Evolutionary conservation across 2,329 filamentous ascomycete genomes (phyloP).

Genomic region (Fusarium continuum): DNA sequence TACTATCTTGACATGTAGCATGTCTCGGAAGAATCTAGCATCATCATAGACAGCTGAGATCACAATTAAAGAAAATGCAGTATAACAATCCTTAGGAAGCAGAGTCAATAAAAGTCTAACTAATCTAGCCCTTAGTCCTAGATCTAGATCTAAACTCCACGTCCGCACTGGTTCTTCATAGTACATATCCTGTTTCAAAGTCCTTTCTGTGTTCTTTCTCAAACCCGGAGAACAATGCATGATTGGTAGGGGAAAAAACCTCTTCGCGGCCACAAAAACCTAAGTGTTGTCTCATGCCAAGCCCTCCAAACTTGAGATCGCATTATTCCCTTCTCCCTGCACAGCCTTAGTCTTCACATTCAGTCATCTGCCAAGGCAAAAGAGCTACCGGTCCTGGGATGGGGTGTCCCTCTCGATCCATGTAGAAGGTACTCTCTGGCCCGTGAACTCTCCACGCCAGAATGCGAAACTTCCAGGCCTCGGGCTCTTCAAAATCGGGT

Average conservation of each 20-base stretch:
- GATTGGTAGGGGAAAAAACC: not conserved
- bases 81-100: no score
- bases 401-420: not conserved
- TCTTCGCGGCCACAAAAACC: not conserved
- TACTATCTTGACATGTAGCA: no score
- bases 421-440: not conserved
- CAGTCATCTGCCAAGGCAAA: not conserved
- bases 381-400: not conserved
- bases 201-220: no score
- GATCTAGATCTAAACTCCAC: no score
- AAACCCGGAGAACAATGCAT: not conserved
- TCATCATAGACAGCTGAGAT: no score
- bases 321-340: no score
- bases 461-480: not conserved
- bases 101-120: no score
- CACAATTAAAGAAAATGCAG: no score
- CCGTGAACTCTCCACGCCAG: not conserved
- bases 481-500: not conserved
- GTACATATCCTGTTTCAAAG: not conserved
- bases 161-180: no score
- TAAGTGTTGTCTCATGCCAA: not conserved
- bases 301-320: not conserved
- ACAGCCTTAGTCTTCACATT: not conserved
- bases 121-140: no score
- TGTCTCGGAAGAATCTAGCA: no score